Base-by-base conservation (phyloP, 2,329 filamentous ascomycete species). In the Fusarium sublunatum region DNA sequence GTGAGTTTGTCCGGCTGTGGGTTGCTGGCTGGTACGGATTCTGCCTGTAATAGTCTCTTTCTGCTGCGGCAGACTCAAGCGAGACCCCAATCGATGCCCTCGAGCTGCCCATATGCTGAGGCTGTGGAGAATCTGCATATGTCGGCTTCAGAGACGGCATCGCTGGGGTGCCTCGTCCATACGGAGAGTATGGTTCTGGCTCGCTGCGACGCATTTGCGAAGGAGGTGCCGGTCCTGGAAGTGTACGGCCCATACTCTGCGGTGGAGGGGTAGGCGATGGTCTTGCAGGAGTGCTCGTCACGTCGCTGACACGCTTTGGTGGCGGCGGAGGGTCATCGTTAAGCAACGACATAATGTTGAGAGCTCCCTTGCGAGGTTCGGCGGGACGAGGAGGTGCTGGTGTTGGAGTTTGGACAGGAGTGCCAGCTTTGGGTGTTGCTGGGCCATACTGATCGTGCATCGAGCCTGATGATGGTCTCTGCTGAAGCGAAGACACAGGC, bases 301-400 rank as follows among this genome's bases (percentile, higher is more conserved):
- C 77, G 50, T 86, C 83, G 36, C 61, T 75, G 28, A 86, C 75
- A 29, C 83, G 79, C 73, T 86, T 86, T n/a, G 80, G 80, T 7
- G 81, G 76, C 6, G 80, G 76, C 4, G 76, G 77, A 7, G 82
- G 80, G 49, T 88, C 86, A 60, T 88, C 85, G 64, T 88, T 88
- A 4, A 89, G 77, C 58, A 89, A 73, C 1, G 85, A 85, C 82
- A 88, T 87, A 59, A 89, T 81, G 61, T 78, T 88, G 12, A 86
- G 88, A 7, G 82, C 87, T 26, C 82, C 87, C 76, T 88, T 88
- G n/a, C 83, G 80, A 42, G 76, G 76, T 64, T 85, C 83, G 3
- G 82, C 72, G 35, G 79, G 74, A 26, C 79, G 74, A 22, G 79
- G 69, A 9, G 79, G 71, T 26, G 77, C 77, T 4, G 77, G 59